Conservation (phyloP, 805 yeast genomes). For the Wickerhamia fluorescens region DNA sequence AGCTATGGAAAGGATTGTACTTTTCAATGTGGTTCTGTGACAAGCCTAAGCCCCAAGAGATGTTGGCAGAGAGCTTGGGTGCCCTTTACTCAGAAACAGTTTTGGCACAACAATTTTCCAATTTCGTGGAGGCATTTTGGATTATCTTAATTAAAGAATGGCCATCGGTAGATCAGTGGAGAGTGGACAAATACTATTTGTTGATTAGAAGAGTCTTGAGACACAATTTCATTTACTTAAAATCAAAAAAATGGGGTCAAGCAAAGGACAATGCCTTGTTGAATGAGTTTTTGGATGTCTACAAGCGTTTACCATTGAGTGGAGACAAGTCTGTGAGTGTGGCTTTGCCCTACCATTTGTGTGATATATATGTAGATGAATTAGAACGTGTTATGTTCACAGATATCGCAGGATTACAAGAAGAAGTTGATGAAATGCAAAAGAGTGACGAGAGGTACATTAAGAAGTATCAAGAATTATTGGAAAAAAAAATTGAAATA, state of each 20-base stretch:
- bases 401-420: conserved; percentile 40
- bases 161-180: conserved; percentile 74
- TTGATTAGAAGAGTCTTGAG: conserved; percentile 71
- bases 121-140: conserved; percentile 77
- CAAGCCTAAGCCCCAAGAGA: conserved; percentile 86
- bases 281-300: conserved; percentile 36
- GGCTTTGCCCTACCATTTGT: conserved; percentile 77
- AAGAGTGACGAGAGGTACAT: conserved; percentile 25
- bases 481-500: conserved; percentile 22
- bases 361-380: conserved; percentile 82
- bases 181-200: conserved; percentile 81
- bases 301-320: conserved; percentile 43
- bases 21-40: conserved; percentile 97
- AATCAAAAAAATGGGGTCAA: conserved; percentile 49
- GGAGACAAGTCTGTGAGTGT: conserved; percentile 56
- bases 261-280: conserved; percentile 51
- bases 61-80: conserved; percentile 69
- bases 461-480: conserved; percentile 25
- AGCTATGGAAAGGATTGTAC: conserved; percentile 94
- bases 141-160: conserved; percentile 70
- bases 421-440: conserved; percentile 22
- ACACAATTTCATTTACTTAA: conserved; percentile 54
- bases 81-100: conserved; percentile 40
- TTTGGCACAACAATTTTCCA: conserved; percentile 34
- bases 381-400: conserved; percentile 58